phyloP scores from a whole-genome alignment of 306 rosid genomes.

The Castanea sativa region DNA sequence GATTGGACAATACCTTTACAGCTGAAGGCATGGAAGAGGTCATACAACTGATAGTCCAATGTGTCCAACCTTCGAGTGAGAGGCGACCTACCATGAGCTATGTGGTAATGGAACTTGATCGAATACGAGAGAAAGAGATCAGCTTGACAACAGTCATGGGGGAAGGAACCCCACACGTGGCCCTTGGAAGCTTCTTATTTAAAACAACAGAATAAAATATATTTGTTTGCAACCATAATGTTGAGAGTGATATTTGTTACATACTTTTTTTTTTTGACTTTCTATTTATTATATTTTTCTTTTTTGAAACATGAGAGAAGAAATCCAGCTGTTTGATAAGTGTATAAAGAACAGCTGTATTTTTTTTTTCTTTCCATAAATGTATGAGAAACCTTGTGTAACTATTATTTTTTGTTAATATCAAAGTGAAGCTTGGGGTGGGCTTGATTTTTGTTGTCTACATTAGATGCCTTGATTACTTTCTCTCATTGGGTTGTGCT shows the following conservation, averaged over 20 bases:
- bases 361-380: slow-evolving; percentile 24
- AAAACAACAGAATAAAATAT: slow-evolving; percentile 36
- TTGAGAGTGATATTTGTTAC: slow-evolving; percentile 44
- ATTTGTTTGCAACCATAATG: slow-evolving; percentile 23
- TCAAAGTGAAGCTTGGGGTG: slow-evolving; percentile 39
- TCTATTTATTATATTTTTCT: background rate
- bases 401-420: slow-evolving; percentile 57
- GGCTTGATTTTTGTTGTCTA: slow-evolving; percentile 29
- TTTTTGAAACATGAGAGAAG: slow-evolving; percentile 32
- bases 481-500: background rate
- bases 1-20: slow-evolving; percentile 71
- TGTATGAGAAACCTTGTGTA: slow-evolving; percentile 41
- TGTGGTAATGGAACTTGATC: slow-evolving; percentile 71
- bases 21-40: slow-evolving; percentile 69
- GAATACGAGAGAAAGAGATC: slow-evolving; percentile 74
- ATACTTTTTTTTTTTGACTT: slow-evolving; percentile 18
- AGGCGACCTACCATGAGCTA: slow-evolving; percentile 70
- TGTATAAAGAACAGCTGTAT: slow-evolving; percentile 63
- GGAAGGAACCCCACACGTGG: slow-evolving; percentile 73
- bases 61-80: slow-evolving; percentile 64
- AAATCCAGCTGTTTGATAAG: slow-evolving; percentile 59
- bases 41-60: slow-evolving; percentile 51
- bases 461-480: background rate
- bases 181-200: slow-evolving; percentile 77
- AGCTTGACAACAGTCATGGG: slow-evolving; percentile 86